These are phyloP conservation scores for Naganishia kalamii DNA, from an alignment of 768 basidiomycete species.

Conservation along the genomic window DNA sequence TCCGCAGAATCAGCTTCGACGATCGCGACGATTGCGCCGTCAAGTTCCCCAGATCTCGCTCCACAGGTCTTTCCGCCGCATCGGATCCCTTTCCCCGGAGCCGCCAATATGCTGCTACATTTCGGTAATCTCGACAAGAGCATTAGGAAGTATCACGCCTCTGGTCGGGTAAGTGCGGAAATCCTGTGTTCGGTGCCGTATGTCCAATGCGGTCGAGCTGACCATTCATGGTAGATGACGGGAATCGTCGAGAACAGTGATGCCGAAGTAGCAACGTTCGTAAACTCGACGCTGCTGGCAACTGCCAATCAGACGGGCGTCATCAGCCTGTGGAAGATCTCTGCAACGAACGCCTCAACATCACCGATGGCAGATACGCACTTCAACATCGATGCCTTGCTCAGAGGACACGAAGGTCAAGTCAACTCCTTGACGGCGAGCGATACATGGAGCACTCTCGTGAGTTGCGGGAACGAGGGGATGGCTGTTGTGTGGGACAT, in stretches of 20 bases:
- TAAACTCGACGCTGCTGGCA: slow-evolving; percentile 64
- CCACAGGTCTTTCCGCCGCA: slow-evolving; percentile 26
- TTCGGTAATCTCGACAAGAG: slow-evolving; percentile 37
- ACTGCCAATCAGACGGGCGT: slow-evolving; percentile 75
- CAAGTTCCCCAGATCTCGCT: slow-evolving; percentile 22
- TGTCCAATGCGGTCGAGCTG: neutral
- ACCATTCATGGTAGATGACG: neutral
- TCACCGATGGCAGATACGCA: slow-evolving; percentile 35
- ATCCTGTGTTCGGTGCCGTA: neutral
- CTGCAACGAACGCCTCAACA: slow-evolving; percentile 47
- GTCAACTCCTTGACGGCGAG: slow-evolving; percentile 67
- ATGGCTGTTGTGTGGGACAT: slow-evolving; percentile 85
- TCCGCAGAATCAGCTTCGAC: slow-evolving; percentile 25
- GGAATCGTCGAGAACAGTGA: slow-evolving; percentile 54
- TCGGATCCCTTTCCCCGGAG: slow-evolving; percentile 25
- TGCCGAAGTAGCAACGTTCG: slow-evolving; percentile 57
- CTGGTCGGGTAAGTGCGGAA: neutral
- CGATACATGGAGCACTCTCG: slow-evolving; percentile 69
- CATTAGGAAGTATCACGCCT: slow-evolving; percentile 20
- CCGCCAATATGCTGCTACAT: slow-evolving; percentile 23
- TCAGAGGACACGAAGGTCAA: slow-evolving; percentile 69
- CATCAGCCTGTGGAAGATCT: slow-evolving; percentile 73
- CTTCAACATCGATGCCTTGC: slow-evolving; percentile 58
- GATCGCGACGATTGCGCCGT: slow-evolving; percentile 26
- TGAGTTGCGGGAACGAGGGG: slow-evolving; percentile 80